A percentile compares a stretch with the other conserved stretches of the same genome.
Evolutionary conservation across 2,329 filamentous ascomycete species (phyloP).

Genomic region (Cladosporium sp.): DNA sequence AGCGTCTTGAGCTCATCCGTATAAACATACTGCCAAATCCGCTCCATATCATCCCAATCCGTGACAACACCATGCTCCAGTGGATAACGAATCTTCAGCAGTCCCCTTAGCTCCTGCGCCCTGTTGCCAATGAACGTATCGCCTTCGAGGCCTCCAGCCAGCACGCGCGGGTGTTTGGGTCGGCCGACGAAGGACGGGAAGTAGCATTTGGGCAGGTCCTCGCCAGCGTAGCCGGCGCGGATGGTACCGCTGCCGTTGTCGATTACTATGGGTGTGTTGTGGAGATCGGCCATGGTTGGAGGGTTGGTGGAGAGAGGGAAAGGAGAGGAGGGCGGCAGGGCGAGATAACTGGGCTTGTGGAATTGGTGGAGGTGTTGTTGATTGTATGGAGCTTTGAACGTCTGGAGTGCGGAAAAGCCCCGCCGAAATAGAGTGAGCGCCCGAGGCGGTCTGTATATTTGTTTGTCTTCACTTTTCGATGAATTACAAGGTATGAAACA

Average conservation of each 20-base stretch:
- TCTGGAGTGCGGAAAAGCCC: background rate
- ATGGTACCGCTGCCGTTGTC: constrained; percentile 99
- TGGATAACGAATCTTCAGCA: constrained; percentile 94
- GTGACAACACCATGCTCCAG: constrained; percentile 98
- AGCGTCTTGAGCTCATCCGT: constrained; percentile 93
- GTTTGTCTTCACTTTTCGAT: background rate
- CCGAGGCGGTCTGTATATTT: background rate
- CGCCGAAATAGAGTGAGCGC: background rate
- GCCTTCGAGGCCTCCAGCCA: constrained; percentile 94
- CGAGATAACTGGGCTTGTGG: constrained; percentile 5
- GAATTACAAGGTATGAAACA: background rate
- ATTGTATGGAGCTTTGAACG: constrained; percentile 7
- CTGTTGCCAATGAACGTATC: constrained; percentile 96
- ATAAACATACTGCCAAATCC: constrained; percentile 98
- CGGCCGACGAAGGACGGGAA: constrained; percentile 97
- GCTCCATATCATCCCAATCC: constrained; percentile 99
- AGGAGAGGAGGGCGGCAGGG: background rate
- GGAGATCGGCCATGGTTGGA: constrained; percentile 67
- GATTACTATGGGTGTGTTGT: constrained; percentile 97
- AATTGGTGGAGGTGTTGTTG: constrained; percentile 6
- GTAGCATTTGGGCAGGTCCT: constrained; percentile 93
- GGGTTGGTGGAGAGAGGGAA: background rate
- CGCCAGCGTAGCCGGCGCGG: constrained; percentile 92
- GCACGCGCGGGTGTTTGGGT: constrained; percentile 89
- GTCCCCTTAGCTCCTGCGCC: constrained; percentile 83